These are phyloP conservation scores for Aspergillus panamensis DNA, from an alignment of 495 filamentous ascomycete genomes.

Conservation along the genomic window DNA sequence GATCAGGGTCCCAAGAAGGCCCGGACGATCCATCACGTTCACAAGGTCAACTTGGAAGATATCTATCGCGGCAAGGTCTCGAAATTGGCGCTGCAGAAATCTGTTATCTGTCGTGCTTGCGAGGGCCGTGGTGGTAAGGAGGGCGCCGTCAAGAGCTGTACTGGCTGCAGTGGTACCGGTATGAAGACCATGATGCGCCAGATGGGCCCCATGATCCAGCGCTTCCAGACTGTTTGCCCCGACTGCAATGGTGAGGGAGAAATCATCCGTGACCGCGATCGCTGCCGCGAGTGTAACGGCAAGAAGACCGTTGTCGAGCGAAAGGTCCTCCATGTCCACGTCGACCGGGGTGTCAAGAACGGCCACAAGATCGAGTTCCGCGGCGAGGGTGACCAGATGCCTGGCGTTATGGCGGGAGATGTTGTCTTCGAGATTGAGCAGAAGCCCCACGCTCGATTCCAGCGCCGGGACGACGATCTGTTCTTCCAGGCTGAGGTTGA, in stretches of 20 bases:
- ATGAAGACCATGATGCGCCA: constrained; percentile 99
- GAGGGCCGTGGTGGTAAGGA: constrained; percentile 97
- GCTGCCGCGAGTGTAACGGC: constrained; percentile 88
- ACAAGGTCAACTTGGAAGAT: constrained; percentile 96
- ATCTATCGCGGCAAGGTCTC: constrained; percentile 98
- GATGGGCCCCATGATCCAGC: constrained; percentile 99
- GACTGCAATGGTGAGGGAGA: constrained; percentile 98
- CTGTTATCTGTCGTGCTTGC: constrained; percentile 92
- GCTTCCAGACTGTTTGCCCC: constrained; percentile 98
- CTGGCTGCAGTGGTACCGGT: constrained; percentile 85
- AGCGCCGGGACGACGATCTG: constrained; percentile 92
- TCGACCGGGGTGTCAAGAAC: constrained; percentile 88
- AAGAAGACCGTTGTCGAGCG: constrained; percentile 98
- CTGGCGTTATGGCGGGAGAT: constrained; percentile 87
- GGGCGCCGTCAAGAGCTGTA: constrained; percentile 87
- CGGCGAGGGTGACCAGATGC: constrained; percentile 95
- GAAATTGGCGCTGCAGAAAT: constrained; percentile 95
- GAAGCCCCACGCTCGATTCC: constrained; percentile 93
- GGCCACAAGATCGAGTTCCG: constrained; percentile 95
- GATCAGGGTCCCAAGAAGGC: constrained; percentile 88
- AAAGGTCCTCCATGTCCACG: constrained; percentile 96
- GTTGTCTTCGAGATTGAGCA: constrained; percentile 98
- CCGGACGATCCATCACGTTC: constrained; percentile 92
- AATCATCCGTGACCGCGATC: constrained; percentile 90
- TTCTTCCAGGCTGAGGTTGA: constrained; percentile 96